These are phyloP conservation scores for Phyllosticta paracitricarpa DNA, from an alignment of 2,329 filamentous ascomycete genomes.

Conservation along the genomic window DNA sequence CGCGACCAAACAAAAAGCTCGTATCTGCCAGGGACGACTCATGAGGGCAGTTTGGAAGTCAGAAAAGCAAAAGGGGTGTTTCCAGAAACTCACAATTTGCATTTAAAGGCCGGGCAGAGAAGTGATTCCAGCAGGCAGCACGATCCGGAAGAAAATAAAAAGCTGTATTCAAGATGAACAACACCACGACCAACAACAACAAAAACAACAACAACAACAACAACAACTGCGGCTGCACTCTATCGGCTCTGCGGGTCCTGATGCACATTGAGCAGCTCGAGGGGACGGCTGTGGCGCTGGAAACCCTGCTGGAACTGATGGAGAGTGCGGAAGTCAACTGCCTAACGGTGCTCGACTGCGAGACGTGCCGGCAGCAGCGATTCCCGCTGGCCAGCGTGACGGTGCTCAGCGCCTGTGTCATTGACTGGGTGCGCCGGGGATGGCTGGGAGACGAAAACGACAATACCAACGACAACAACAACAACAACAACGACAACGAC, in stretches of 20 bases:
- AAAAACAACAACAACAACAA: slow-evolving; percentile 1
- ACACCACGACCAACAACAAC: slow-evolving; percentile 1
- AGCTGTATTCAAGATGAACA: too few species aligned
- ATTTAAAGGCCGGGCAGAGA: slow-evolving; percentile 6
- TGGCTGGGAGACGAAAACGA: not conserved
- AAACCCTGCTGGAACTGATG: not conserved
- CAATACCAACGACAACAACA: not conserved
- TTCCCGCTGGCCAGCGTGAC: not conserved
- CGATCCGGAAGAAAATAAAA: too few species aligned
- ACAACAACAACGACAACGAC: too few species aligned
- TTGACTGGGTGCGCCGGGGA: not conserved
- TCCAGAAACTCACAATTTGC: too few species aligned
- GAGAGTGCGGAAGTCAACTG: not conserved
- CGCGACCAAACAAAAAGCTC: too few species aligned
- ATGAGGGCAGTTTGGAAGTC: too few species aligned
- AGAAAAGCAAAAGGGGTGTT: too few species aligned
- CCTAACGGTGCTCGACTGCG: not conserved
- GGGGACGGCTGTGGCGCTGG: not conserved
- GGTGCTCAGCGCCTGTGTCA: not conserved
- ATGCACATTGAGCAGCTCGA: not conserved
- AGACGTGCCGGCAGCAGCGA: not conserved
- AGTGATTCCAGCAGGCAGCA: not conserved
- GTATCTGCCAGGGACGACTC: too few species aligned
- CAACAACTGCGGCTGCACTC: not conserved
- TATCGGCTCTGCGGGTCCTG: not conserved